Evolutionary conservation across 495 filamentous ascomycete species (phyloP), one percentile per base, ranked within the genome.

Genomic region (Neurospora sp.): DNA sequence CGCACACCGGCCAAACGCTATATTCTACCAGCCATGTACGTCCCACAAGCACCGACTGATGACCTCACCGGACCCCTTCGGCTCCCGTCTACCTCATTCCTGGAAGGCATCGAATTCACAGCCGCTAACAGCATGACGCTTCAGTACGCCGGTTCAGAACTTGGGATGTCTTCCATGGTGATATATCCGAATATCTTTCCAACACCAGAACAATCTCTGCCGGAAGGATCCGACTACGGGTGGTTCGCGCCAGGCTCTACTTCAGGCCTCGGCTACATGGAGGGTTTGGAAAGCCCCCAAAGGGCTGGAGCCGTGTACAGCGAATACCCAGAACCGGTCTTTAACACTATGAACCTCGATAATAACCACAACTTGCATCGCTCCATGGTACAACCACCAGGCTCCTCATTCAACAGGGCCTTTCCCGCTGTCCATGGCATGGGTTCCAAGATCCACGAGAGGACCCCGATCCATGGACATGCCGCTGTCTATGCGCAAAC

Each of bases 351-450:
- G 14, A 9, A 2, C 22, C 0, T 1, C 0, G 53, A 16, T 4
- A 65, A 35, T 18, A 65, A 10, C 53, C 18, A 65, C 53, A 35
- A 18, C 0, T 0, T 3, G 27, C 12, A 9, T 0, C 53, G 0
- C 6, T 18, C 5, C 27, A 0, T 1, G 18, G 3, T 8, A 0
- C 18, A 5, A 6, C 53, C 27, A 0, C 7, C 27, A 0, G 0
- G 27, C 3, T 37, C 27, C 7, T 9, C 27, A 0, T 0, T 65
- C 2, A 35, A 35, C 53, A 37, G 22, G 0, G 9, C 9, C 1
- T 0, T 2, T 14, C 12, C 3, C 0, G 22, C 0, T 22, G 12
- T 61, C 6, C 5, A 31, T 8, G 53, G 27, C 0, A 16, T 8
- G 14, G 1, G 18, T 31, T 61, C 12, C 11, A 8, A 0, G 0